Evolutionary conservation across 495 filamentous ascomycete genomes (phyloP), one percentile per base, ranked within the genome.

Genomic region (Penicillium pancosmium): DNA sequence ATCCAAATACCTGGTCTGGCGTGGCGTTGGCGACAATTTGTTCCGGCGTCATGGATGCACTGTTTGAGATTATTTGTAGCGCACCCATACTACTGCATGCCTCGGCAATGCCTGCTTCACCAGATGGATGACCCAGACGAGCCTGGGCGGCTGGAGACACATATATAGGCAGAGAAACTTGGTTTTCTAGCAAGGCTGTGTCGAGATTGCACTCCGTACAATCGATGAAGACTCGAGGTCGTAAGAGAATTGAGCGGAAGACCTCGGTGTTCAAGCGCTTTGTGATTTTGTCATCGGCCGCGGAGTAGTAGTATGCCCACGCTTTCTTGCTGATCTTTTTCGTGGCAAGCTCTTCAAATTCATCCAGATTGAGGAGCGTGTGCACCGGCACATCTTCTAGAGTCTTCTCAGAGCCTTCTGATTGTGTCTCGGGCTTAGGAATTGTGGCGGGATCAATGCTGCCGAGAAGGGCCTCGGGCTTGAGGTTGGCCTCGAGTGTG

Each of bases 291-390:
- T 98, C 93, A 76, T 98, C 93, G 57, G 80, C 80, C 4, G 91
- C 91, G 5, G 92, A 96, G 74, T 82, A 96, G 80, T 97, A 98
- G 77, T 97, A 98, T 44, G 91, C 92, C 91, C 91, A 96, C 44
- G 87, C 91, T 72, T 93, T 96, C 50, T 86, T 80, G 66, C 83
- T 87, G 25, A 97, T 84, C 54, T 85, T 84, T 52, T 84, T 86
- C 38, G 87, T 87, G 8, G 93, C 93, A n/a, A 87, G 81, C 48
- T 84, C 70, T 64, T 88, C 84, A 44, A 90, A 83, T 52, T 90
- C 88, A 62, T 88, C 80, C 53, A 96, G 80, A 65, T 96, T 96
- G 50, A 97, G 82, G 34, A 96, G 84, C 4, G 78, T 80, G 57
- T 89, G 82, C 62, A 97, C 79, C 1, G 88, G 84, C 4, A 84